These are phyloP conservation scores for Zelonia costaricensis DNA, from an alignment of 208 protist species.

Conservation along the genomic window DNA sequence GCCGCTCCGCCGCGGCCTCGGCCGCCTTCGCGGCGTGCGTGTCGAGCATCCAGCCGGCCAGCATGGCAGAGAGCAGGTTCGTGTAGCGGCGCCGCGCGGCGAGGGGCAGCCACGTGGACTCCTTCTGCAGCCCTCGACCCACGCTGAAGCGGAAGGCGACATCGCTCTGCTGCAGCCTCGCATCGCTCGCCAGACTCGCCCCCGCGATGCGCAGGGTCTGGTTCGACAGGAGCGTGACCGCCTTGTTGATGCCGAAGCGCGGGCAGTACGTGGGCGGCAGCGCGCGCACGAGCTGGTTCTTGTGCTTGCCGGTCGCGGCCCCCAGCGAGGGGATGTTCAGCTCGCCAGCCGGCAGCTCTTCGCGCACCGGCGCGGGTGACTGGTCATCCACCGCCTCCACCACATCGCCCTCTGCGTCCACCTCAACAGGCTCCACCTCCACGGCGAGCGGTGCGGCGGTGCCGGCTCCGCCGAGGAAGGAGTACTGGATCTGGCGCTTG, in stretches of 20 bases:
- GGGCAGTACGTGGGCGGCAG: slow-evolving; percentile 49
- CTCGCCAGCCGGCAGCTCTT: slow-evolving; percentile 12
- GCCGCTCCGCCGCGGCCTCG: not conserved
- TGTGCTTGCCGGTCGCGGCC: slow-evolving; percentile 28
- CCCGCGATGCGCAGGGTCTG: slow-evolving; percentile 14
- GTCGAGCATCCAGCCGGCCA: not conserved
- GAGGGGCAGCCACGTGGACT: slow-evolving; percentile 77
- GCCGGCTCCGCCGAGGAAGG: slow-evolving; percentile 14
- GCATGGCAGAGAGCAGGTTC: not conserved
- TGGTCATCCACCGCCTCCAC: slow-evolving; percentile 11
- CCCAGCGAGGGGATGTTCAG: slow-evolving; percentile 11
- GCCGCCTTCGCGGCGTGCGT: slow-evolving; percentile 1
- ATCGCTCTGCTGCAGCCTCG: slow-evolving; percentile 34
- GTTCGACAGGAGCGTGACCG: slow-evolving; percentile 26
- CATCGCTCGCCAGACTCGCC: slow-evolving; percentile 2
- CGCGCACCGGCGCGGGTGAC: slow-evolving; percentile 4
- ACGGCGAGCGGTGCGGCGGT: not conserved
- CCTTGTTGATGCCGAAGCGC: slow-evolving; percentile 61
- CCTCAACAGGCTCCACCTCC: slow-evolving; percentile 9
- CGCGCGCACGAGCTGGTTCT: slow-evolving; percentile 32
- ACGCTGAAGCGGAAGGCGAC: slow-evolving; percentile 64
- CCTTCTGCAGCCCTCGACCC: slow-evolving; percentile 53
- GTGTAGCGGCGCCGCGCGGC: slow-evolving; percentile 22
- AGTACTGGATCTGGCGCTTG: slow-evolving; percentile 21
- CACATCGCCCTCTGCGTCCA: slow-evolving; percentile 22